Evolutionary conservation across 495 filamentous ascomycete species (phyloP), one percentile per base, ranked within the genome.

Genomic region (Aspergillus saccharolyticus): DNA sequence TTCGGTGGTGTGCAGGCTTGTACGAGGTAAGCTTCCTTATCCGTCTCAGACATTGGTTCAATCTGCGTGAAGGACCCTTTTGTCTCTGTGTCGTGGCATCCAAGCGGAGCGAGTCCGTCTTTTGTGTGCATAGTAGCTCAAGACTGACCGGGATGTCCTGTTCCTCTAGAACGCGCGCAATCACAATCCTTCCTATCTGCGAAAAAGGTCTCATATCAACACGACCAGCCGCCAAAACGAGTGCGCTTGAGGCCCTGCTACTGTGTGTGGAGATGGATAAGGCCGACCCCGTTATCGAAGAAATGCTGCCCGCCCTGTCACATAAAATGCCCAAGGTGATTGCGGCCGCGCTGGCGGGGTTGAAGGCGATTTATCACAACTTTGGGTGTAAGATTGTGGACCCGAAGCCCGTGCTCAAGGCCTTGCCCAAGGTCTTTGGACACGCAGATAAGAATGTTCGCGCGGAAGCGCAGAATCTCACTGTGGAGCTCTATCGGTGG

Each of bases 391-490:
- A 95, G 70, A 86, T 87, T n/a, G 89, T 91, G 21, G 94, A 99
- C 68, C 95, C 95, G 12, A 99, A 97, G 68, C 89, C 90, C 1
- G 85, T 91, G n/a, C 78, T 99, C 42, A 99, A 97, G 67, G 74
- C 82, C 10, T 75, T 99, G 10, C 92, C 95, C 0, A 96, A 96
- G 68, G 86, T 86, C 18, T 99, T 96, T 62, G 89, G 90, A 15
- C 94, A 97, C 70, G 92, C 95, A 4, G 95, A 99, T 79, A 99
- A 99, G 71, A 97, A 97, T 68, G 95, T 99, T 15, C 87, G 95
- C 65, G 91, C 92, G 1, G 95, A 97, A 72, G 89, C 90, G 24
- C 93, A 94, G 50, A 91, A 88, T 61, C 78, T 99, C 25, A 87
- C 91, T 0, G 92, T 96, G 50, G 95, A 97, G 64, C 83, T 99